Evolutionary conservation across 768 basidiomycete species (phyloP), one percentile per base, ranked within the genome.

Genomic region (Termitomyces bulborhizus): DNA sequence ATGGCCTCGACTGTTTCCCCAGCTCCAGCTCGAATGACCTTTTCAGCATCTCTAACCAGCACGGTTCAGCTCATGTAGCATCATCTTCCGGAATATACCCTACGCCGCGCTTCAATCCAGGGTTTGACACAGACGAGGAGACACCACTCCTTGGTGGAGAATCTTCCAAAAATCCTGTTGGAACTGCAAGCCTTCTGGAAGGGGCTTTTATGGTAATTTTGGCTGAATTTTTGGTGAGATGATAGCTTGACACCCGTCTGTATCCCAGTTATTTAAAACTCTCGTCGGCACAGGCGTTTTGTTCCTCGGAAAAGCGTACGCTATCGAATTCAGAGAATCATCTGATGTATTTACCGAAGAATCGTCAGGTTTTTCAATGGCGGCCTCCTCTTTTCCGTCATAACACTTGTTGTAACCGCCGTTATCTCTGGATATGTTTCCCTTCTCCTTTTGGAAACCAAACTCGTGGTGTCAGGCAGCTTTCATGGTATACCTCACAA

Each of bases 251-350:
- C 24, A 4, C 39, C 56, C 46, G 55, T 51, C 54, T 46, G 24
- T 27, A 31, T 59, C 36, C 13, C 62, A 95, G 92, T 72, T 98
- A 52, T 72, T 97, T 55, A 98, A 98, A 71, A 83, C 89, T 0
- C 98, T 98, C 64, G 84, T 98, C 46, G 96, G 96, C n/a, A 98
- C 96, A 15, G 96, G 96, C n/a, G 88, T 99, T 11, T 68, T 99
- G 37, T 98, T 99, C 74, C 79, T 99, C 32, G 97, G 93, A 51
- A 96, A 92, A 73, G 97, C 86, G 88, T 93, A 68, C 64, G 88
- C 72, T 6, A 21, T 13, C 41, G 3, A 36, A 12, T 31, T 44
- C 37, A 43, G 0, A 18, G 6, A 26, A 26, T 15, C 7, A 1
- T 4, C 4, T 24, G 47, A 39, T 9, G 24, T 21, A 9, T 39